Base-by-base conservation (phyloP, 1,139 yeast genomes). In the Starmera stellimalicola region DNA sequence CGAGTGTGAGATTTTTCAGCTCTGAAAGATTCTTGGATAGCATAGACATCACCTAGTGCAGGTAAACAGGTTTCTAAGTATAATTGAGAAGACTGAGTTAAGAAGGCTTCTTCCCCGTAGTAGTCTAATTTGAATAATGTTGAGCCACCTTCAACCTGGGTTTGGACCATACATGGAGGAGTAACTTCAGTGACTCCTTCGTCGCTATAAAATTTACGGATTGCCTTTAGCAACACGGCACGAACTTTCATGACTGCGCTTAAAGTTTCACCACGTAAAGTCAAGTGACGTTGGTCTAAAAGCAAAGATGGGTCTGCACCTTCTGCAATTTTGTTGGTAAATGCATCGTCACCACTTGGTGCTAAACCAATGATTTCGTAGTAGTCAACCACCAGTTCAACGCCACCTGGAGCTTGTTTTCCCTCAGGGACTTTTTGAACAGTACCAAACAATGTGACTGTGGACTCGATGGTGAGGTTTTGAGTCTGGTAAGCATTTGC, bases 151-250 rank as follows among this genome's bases (percentile, higher is more conserved):
- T 93, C 99, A 40, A 93, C 99, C 67, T 91, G 97, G 30, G 96
- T 88, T 65, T 93, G 98, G 38, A 93, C 99, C 97, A 93, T 88
- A 64, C 97, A 88, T 52, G 99, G 99, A 32, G 98, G 97, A 26
- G 97, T 91, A 40, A 93, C 96, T 68, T 93, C 99, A 30, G 76
- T 65, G 37, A 87, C 56, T 27, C 76, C 73, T 63, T 82, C 88
- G 51, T 85, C 93, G 23, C 60, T 66, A 55, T 71, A 88, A 40
- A 82, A 81, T 47, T 74, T 70, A 65, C 99, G 77, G 50, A 93
- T 64, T 24, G 93, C 66, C 34, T 65, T 65, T 52, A 91, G 65
- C 39, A 87, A 69, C 26, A 77, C 65, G 29, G 96, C 91, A 60
- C 99, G 80, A 30, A 93, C 98, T 59, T 82, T 84, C 93, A 93